A percentile compares a stretch with the other conserved stretches of the same genome.
phyloP scores from a whole-genome alignment of 257 asterid genomes.

The Ballota nigra region DNA sequence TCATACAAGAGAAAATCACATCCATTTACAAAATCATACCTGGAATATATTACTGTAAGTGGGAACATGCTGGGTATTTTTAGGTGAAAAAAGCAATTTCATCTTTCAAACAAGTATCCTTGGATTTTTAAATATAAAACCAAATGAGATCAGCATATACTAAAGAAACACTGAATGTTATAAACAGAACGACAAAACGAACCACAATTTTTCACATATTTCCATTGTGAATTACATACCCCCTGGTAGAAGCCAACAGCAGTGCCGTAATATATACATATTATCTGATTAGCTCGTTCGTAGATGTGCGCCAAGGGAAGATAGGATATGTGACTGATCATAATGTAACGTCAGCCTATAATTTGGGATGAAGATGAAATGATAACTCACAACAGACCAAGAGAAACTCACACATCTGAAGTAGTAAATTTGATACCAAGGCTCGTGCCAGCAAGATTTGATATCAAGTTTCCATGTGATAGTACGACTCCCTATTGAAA shows the following conservation, averaged over 20 bases:
- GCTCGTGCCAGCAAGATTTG: slow-evolving; percentile 75
- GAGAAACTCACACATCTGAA: slow-evolving; percentile 75
- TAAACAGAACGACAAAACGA: neutral
- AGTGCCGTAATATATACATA: slow-evolving; percentile 51
- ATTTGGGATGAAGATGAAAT: slow-evolving; percentile 1
- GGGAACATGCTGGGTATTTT: neutral
- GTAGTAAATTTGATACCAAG: slow-evolving; percentile 48
- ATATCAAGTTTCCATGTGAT: slow-evolving; percentile 76
- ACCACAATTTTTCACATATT: neutral
- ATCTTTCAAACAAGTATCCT: slow-evolving; percentile 11
- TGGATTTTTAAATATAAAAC: neutral
- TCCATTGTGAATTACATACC: slow-evolving; percentile 43
- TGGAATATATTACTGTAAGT: neutral
- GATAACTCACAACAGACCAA: slow-evolving; percentile 19
- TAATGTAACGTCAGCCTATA: slow-evolving; percentile 13
- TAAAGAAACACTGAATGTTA: slow-evolving; percentile 14
- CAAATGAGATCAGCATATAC: slow-evolving; percentile 14
- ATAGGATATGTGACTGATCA: slow-evolving; percentile 82
- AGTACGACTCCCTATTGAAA: slow-evolving; percentile 74
- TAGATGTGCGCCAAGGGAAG: slow-evolving; percentile 98
- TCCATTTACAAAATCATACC: slow-evolving; percentile 5
- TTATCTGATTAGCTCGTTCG: slow-evolving; percentile 87
- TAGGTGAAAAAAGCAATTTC: neutral
- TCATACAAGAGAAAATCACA: neutral
- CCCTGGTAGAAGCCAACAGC: slow-evolving; percentile 95